Evolutionary conservation across 2,329 filamentous ascomycete species (phyloP), one percentile per base, ranked within the genome.

Genomic region (Penicillium capsulatum): DNA sequence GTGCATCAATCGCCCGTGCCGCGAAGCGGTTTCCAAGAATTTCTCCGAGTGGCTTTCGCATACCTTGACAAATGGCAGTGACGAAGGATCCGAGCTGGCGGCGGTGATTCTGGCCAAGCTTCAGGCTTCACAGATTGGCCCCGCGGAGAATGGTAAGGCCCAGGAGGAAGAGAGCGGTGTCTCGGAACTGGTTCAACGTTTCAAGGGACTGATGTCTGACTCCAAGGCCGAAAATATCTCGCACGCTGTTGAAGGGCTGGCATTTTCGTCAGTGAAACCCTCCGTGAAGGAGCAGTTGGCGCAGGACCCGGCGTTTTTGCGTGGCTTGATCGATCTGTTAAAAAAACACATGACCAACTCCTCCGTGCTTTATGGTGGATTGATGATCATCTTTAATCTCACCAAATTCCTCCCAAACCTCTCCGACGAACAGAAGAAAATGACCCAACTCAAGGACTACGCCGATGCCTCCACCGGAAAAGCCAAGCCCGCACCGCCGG

Each of bases 391-490:
- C 50, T 73, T 80, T 38, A 96, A 97, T 58, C 70, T 98, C 36
- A 94, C 88, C 10, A 75, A 78, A 19, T 97, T 94, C 60, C 76
- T 79, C 28, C 89, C 89, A 5, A 72, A 73, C 6, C 73, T 90
- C 28, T 83, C 87, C 0, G 91, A 96, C 48, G 92, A 98, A 64
- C 84, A 96, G 56, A 92, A 91, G 69, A 88, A 86, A 58, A 87
- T 98, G 70, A 79, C 79, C 4, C 86, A 98, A 61, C 76, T 98
- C 31, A 96, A 94, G 70, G 87, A 89, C 2, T 98, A 97, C 56
- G 92, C 92, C 10, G 87, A 94, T 59, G 85, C 88, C 1, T 81
- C 82, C 58, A 83, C 87, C 1, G 80, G 81, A 4, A 89, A 87
- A 56, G 77, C 79, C 45, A 60, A 76, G n/a, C 65, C 70, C 2